phyloP scores from a whole-genome alignment of 306 rosid genomes.

The Myrica gale region DNA sequence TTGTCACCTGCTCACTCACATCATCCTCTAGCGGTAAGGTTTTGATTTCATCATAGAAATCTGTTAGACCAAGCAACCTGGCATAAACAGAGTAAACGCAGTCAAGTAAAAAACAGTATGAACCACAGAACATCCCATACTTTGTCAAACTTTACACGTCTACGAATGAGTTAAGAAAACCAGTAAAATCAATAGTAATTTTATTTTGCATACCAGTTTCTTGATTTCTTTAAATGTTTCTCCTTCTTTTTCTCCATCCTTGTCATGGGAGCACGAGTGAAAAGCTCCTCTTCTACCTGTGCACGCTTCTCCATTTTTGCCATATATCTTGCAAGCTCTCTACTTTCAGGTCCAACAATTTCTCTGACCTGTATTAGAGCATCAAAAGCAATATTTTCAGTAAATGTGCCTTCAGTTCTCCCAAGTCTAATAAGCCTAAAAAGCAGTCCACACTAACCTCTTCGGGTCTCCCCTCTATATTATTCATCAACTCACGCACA shows the following conservation, averaged over 20 bases:
- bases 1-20: conserved; percentile 36
- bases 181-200: not conserved
- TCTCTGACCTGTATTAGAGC: conserved; percentile 56
- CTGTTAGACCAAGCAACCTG: conserved; percentile 80
- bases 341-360: conserved; percentile 55
- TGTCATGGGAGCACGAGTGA: conserved; percentile 71
- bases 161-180: conserved; percentile 2
- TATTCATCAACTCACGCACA: too few relatives aligned
- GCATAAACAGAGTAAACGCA: conserved; percentile 21
- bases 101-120: not conserved
- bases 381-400: conserved; percentile 23
- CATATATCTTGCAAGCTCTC: conserved; percentile 53
- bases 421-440: conserved; percentile 13
- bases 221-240: conserved; percentile 67
- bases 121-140: not conserved
- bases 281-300: conserved; percentile 73
- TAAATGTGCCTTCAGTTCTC: conserved; percentile 14
- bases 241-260: conserved; percentile 71
- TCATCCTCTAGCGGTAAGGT: conserved; percentile 62
- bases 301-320: conserved; percentile 69
- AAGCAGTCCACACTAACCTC: conserved; percentile 52
- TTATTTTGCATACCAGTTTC: conserved; percentile 59
- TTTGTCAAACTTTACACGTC: conserved; percentile 7
- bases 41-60: conserved; percentile 79
- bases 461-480: conserved; percentile 84